Evolutionary conservation across 192 early-diverging fungal genomes (phyloP).

Genomic region (Funneliformis mosseae): DNA sequence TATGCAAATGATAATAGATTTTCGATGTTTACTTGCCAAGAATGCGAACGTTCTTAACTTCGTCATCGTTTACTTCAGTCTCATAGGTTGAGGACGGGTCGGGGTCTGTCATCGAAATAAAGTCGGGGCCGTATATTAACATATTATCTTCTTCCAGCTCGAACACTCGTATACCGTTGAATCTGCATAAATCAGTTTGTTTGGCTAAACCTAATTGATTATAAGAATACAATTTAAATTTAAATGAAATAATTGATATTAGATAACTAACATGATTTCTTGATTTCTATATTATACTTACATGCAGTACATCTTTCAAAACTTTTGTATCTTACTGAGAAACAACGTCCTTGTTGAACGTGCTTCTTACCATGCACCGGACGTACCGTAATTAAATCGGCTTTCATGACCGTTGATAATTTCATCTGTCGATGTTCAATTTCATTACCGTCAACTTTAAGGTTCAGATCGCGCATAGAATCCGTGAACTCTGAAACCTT

Average conservation of each 20-base stretch:
- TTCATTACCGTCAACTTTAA: background rate
- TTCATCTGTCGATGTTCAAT: background rate
- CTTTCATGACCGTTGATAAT: background rate
- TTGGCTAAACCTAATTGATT: background rate
- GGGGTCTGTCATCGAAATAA: background rate
- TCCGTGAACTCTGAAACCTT: background rate
- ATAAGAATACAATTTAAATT: background rate
- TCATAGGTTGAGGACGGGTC: background rate
- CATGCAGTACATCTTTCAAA: background rate
- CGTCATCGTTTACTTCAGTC: background rate
- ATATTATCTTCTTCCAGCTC: background rate
- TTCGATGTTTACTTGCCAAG: background rate
- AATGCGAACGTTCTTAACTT: background rate
- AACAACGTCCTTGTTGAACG: background rate
- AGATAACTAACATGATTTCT: no score
- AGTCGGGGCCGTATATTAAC: conserved; percentile 7
- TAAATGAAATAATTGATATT: background rate
- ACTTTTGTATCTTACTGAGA: background rate
- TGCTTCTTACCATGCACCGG: background rate
- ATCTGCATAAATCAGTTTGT: background rate
- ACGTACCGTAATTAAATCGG: background rate
- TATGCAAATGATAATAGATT: background rate
- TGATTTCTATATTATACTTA: background rate
- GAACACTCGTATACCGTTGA: background rate
- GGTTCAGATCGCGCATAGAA: background rate